phyloP scores from a whole-genome alignment of 2,329 filamentous ascomycete species.

The Sarocladiaceae sp. region DNA sequence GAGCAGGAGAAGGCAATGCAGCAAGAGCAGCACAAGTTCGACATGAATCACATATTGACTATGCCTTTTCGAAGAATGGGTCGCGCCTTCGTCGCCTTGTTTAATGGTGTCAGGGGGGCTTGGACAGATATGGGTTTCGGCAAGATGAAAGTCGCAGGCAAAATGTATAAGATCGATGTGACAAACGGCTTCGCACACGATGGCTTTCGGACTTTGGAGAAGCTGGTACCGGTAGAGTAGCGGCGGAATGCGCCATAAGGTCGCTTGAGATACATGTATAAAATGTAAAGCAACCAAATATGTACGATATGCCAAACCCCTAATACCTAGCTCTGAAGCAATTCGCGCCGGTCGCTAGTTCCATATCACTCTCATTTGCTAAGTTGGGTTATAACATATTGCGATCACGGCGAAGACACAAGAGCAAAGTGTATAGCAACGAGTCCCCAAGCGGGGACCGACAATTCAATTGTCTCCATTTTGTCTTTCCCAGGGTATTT shows the following conservation, averaged over 20 bases:
- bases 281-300: no score
- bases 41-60: constrained; percentile 52
- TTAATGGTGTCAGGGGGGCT: constrained; percentile 42
- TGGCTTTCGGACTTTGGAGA: constrained; percentile 53
- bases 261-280: no score
- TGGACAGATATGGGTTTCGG: constrained; percentile 55
- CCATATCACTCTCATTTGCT: not conserved
- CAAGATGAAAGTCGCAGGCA: constrained; percentile 41
- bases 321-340: no score
- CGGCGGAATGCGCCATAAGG: not conserved
- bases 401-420: not conserved
- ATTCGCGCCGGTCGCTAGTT: no score
- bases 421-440: not conserved
- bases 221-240: constrained; percentile 36
- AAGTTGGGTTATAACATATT: no score
- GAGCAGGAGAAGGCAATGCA: constrained; percentile 29
- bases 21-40: constrained; percentile 41
- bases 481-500: constrained; percentile 10
- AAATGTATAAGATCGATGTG: constrained; percentile 54
- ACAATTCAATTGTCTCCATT: constrained; percentile 6
- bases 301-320: not conserved
- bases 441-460: not conserved
- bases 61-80: constrained; percentile 50
- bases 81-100: constrained; percentile 36
- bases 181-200: constrained; percentile 55